Evolutionary conservation across 1,284 basidiomycete genomes (phyloP).

Genomic region (Mrakiaceae sp.): DNA sequence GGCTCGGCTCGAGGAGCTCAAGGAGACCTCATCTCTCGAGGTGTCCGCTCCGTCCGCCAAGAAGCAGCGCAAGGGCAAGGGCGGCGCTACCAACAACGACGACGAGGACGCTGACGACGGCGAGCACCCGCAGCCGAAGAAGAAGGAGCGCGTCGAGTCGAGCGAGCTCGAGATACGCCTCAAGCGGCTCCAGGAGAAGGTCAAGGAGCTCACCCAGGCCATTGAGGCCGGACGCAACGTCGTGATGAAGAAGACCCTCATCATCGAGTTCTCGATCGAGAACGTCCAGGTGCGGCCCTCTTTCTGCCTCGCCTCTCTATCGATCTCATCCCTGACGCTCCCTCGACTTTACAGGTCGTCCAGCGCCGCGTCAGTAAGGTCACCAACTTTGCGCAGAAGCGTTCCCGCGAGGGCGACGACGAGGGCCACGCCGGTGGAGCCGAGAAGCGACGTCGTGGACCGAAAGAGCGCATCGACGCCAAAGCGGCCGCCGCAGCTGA

Average conservation of each 20-base stretch:
- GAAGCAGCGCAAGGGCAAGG: conserved; percentile 28
- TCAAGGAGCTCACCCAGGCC: conserved; percentile 28
- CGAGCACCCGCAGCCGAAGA: conserved; percentile 21
- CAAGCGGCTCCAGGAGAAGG: conserved; percentile 31
- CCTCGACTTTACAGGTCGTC: neutral
- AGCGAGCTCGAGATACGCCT: conserved; percentile 38
- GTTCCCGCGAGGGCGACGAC: conserved; percentile 7
- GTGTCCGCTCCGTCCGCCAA: conserved; percentile 21
- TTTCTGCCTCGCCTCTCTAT: neutral
- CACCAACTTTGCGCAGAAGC: neutral
- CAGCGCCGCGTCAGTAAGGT: conserved; percentile 5
- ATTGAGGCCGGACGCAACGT: conserved; percentile 20
- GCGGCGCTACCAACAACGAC: conserved; percentile 15
- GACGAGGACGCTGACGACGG: conserved; percentile 24
- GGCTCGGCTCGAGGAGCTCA: conserved; percentile 23
- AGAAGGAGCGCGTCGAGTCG: conserved; percentile 25
- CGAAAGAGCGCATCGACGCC: conserved; percentile 1
- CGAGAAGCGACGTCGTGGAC: conserved; percentile 19
- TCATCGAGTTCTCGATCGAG: conserved; percentile 88
- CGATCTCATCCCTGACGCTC: neutral
- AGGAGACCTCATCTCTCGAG: neutral
- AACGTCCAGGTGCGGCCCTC: conserved; percentile 60
- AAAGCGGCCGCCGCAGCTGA: conserved; percentile 2
- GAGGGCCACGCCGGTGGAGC: conserved; percentile 11
- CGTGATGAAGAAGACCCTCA: conserved; percentile 46